phyloP scores from a whole-genome alignment of 164 flowering plant genomes.

The Nymphaea colorata region DNA sequence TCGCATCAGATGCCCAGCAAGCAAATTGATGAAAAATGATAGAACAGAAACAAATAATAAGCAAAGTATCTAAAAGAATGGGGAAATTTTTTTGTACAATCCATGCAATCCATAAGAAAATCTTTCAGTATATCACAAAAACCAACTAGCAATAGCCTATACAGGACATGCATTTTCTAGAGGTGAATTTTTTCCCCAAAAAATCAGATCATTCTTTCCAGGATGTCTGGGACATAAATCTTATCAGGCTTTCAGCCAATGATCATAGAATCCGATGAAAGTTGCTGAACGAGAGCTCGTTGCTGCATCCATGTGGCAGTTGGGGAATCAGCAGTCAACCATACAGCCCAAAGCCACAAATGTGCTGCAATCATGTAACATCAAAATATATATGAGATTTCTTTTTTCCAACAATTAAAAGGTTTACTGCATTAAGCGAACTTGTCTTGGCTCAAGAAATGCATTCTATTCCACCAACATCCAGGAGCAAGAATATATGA shows the following conservation, averaged over 20 bases:
- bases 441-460: conserved; percentile 60
- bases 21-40: conserved; percentile 1
- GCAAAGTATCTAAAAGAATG: not conserved
- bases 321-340: not conserved
- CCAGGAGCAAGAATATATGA: conserved; percentile 51
- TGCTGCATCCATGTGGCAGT: not conserved
- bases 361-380: not conserved
- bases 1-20: conserved; percentile 44
- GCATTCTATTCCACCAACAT: conserved; percentile 88
- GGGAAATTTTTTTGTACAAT: not conserved
- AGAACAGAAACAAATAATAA: no score
- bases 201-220: no score
- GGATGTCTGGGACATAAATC: no score
- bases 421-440: conserved; percentile 33
- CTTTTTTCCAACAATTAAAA: not conserved
- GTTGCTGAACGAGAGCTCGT: not conserved
- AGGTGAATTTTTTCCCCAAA: no score
- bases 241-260: no score
- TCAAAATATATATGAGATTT: not conserved
- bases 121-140: not conserved
- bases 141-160: not conserved
- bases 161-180: no score
- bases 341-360: not conserved
- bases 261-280: not conserved
- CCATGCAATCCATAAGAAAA: not conserved